Conservation (phyloP, 129 eudicot species). For the Helianthus tuberosus region DNA sequence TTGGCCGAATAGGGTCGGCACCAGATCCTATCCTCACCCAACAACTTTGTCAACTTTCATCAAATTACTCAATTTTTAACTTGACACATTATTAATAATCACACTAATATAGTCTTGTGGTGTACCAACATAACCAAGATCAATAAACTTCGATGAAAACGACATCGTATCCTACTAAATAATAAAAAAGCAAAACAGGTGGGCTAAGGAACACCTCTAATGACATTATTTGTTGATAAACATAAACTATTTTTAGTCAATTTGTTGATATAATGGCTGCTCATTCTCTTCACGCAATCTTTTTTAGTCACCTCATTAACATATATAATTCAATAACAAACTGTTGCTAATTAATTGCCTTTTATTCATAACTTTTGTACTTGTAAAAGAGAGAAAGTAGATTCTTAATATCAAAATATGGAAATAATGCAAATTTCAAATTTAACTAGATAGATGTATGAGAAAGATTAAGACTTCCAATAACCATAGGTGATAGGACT, state of each 20-base stretch:
- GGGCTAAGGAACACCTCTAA: constrained; percentile 14
- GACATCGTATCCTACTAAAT: not conserved
- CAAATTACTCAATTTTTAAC: not conserved
- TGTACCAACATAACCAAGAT: not conserved
- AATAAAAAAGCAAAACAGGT: constrained; percentile 8
- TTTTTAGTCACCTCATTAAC: constrained; percentile 14
- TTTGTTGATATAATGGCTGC: constrained; percentile 16
- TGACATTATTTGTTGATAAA: not conserved
- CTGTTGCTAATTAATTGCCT: too few species aligned
- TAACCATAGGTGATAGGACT: not conserved
- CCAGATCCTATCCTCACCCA: constrained; percentile 22
- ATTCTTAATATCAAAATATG: too few species aligned
- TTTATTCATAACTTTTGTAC: not conserved
- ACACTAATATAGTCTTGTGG: not conserved
- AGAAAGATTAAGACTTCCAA: not conserved
- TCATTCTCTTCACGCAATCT: constrained; percentile 30
- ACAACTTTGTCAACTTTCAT: constrained; percentile 15
- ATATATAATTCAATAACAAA: too few species aligned
- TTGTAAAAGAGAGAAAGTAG: not conserved
- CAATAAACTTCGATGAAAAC: not conserved
- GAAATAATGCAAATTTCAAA: too few species aligned
- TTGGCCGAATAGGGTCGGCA: constrained; percentile 12
- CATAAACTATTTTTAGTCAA: constrained; percentile 27
- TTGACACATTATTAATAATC: constrained; percentile 2
- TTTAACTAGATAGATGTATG: not conserved